Base-by-base conservation (phyloP, 768 basidiomycete species). In the Boletus subcaerulescens region DNA sequence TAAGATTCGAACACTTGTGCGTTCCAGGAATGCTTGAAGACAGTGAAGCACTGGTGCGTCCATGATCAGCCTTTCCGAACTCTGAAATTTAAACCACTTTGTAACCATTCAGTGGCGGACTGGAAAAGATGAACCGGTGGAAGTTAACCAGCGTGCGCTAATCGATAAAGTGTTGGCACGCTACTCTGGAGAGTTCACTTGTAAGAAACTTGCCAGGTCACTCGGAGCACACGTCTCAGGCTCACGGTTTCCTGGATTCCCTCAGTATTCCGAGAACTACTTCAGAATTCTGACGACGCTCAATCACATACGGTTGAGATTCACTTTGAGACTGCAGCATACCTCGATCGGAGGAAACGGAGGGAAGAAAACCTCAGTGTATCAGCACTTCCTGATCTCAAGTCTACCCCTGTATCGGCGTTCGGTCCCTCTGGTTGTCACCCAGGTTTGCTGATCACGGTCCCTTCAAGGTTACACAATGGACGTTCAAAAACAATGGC, bases 81-180 rank as follows among this genome's bases (percentile, higher is more conserved):
- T 24, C 24, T 24, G 24, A 24, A 4, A 24, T 24, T 5, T 1
- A 5, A 24, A 24, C 24, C 24, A 24, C 3, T 24, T 24, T 24
- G 24, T 24, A 24, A 24, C 5, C 24, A 24, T 24, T 24, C 9
- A 77, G 76, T 77, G 75, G 76, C 71, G 64, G 24, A 63, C 53
- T 22, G 86, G 83, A 9, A 77, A 83, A 52, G 89, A 35, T 7
- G 84, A 88, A 61, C 80, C 83, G 1, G 88, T 93, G 0, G 84
- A 91, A 69, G 92, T 96, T 45, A 93, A 96, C 69, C 93, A 95
- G 68, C 52, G 52, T n/a, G 52, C 36, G n/a, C 24, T 52, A 14
- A 46, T 52, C 10, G 38, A 46, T 14, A 53, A 53, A 32, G 29
- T 53, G 9, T 45, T 53, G 13, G 52, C 52, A 3, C 52, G 45